These are phyloP conservation scores for Entomortierella chlamydospora DNA, from an alignment of 192 early-diverging fungal genomes.

Conservation along the genomic window DNA sequence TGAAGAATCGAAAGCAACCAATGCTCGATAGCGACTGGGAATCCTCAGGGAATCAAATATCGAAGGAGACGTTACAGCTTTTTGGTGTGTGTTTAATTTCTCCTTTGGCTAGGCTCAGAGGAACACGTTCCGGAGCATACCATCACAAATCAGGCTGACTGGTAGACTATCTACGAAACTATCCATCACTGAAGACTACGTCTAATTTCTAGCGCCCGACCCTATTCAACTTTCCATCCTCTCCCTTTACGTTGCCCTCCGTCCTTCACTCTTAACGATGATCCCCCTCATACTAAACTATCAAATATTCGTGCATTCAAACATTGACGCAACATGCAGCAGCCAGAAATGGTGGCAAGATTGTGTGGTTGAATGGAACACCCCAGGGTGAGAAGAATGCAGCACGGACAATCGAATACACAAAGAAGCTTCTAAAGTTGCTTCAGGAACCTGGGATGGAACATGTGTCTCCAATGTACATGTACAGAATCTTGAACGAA, in stretches of 20 bases:
- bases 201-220: too few relatives aligned
- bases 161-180: neutral
- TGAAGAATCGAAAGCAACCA: too few relatives aligned
- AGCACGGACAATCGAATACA: conserved; percentile 62
- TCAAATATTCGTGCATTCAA: neutral
- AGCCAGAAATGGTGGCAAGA: conserved; percentile 28
- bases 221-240: neutral
- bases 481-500: conserved; percentile 68
- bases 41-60: too few relatives aligned
- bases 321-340: conserved; percentile 6
- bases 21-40: too few relatives aligned
- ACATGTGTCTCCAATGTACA: conserved; percentile 58
- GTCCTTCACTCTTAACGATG: neutral
- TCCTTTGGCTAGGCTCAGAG: neutral
- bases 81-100: too few relatives aligned
- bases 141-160: neutral
- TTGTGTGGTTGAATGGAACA: conserved; percentile 44
- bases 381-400: conserved; percentile 60
- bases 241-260: neutral
- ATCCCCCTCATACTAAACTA: neutral
- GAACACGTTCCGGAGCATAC: conserved; percentile 2
- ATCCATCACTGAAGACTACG: too few relatives aligned
- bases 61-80: too few relatives aligned
- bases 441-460: conserved; percentile 63
- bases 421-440: conserved; percentile 62